A percentile compares a stretch with the other conserved stretches of the same genome.
phyloP scores from a whole-genome alignment of 352 stramenopile genomes.

The Globisporangium uncinulatum region DNA sequence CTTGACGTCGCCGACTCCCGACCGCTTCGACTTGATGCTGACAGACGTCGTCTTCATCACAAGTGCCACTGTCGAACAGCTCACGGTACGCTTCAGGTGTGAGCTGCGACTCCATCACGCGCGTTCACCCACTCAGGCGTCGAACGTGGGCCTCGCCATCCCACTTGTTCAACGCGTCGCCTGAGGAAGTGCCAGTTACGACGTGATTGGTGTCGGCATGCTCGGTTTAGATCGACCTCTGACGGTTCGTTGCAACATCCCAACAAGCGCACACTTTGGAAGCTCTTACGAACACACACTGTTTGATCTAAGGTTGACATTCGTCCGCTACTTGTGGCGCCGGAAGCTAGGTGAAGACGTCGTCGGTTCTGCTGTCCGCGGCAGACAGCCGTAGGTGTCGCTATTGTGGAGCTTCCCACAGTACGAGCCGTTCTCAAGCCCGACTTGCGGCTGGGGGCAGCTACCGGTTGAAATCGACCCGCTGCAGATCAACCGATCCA shows the following conservation, averaged over 20 bases:
- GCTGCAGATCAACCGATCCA: slow-evolving; percentile 19
- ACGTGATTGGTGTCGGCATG: no score
- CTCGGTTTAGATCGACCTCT: no score
- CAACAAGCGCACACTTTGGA: neutral
- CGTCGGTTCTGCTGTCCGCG: neutral
- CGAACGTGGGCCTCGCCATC: no score
- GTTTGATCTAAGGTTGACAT: no score
- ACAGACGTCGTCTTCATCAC: slow-evolving; percentile 23
- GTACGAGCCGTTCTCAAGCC: slow-evolving; percentile 28
- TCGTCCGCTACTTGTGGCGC: no score
- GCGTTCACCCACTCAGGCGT: neutral
- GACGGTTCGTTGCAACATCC: neutral
- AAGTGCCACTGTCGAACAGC: slow-evolving; percentile 12
- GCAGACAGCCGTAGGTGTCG: slow-evolving; percentile 25
- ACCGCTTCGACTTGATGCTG: neutral
- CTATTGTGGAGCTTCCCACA: slow-evolving; percentile 17
- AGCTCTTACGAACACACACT: neutral
- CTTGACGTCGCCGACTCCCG: neutral
- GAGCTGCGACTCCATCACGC: slow-evolving; percentile 19
- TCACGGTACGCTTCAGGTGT: slow-evolving; percentile 16
- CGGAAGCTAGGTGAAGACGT: neutral
- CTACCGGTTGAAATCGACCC: slow-evolving; percentile 14
- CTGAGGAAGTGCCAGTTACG: neutral
- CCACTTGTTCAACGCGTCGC: no score
- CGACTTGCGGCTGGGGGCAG: slow-evolving; percentile 26